These are phyloP conservation scores for Thalia dealbata DNA, from an alignment of 176 grass and related monocot species.

Conservation along the genomic window DNA sequence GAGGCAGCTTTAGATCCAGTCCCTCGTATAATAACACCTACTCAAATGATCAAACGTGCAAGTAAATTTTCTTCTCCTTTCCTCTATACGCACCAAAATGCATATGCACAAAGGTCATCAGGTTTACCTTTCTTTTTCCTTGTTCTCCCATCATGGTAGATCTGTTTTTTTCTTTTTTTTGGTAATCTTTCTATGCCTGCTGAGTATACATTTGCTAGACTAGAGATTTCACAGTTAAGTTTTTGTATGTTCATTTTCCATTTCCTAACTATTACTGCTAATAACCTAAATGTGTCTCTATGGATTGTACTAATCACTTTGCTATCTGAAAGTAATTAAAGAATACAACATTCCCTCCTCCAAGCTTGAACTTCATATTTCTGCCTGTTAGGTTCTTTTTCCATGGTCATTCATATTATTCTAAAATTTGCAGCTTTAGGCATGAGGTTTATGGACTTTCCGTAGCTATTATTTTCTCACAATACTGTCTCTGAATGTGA, in stretches of 20 bases:
- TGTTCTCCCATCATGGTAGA: not conserved
- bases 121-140: not conserved
- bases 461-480: not conserved
- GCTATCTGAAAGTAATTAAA: not conserved
- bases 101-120: not conserved
- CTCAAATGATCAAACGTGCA: constrained; percentile 86
- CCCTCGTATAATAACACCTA: constrained; percentile 81
- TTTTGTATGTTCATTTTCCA: too few relatives aligned
- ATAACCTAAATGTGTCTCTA: too few relatives aligned
- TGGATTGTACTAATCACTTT: not conserved
- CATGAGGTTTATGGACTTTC: not conserved
- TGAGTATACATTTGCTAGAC: not conserved
- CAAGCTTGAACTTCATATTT: not conserved
- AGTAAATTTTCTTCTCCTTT: constrained; percentile 28
- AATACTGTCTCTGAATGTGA: not conserved
- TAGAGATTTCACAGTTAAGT: not conserved
- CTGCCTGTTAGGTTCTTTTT: not conserved
- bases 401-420: not conserved
- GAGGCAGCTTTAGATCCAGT: constrained; percentile 65
- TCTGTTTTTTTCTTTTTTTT: not conserved
- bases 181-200: too few relatives aligned
- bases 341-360: not conserved
- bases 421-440: not conserved
- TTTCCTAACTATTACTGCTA: not conserved
- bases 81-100: constrained; percentile 2